Evolutionary conservation across 495 filamentous ascomycete genomes (phyloP).

Genomic region (Hypoxylon perforatum): DNA sequence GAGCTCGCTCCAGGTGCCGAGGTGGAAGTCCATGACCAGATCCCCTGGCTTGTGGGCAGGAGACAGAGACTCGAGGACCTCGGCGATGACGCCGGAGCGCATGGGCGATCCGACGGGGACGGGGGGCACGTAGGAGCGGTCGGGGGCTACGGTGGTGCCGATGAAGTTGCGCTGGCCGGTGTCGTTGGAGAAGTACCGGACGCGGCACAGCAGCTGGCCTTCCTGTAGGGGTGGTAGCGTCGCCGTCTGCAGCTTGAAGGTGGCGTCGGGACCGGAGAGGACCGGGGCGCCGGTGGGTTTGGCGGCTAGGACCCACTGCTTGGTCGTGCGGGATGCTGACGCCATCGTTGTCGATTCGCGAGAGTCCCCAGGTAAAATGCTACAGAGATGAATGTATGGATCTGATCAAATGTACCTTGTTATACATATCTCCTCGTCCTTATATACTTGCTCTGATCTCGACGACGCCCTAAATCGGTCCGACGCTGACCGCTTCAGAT

Average conservation of each 20-base stretch:
- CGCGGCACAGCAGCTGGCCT: constrained; percentile 50
- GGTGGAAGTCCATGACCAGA: constrained; percentile 51
- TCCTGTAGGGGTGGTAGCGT: constrained; percentile 53
- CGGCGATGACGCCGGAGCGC: constrained; percentile 65
- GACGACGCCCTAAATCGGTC: too few relatives aligned
- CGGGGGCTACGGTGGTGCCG: constrained; percentile 52
- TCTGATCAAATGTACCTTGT: too few relatives aligned
- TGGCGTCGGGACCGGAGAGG: constrained; percentile 46
- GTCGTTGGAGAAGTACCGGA: constrained; percentile 71
- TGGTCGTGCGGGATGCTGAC: constrained; percentile 27
- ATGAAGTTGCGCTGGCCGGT: constrained; percentile 75
- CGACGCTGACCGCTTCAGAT: too few relatives aligned
- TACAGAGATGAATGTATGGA: too few relatives aligned
- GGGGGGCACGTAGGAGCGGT: constrained; percentile 66
- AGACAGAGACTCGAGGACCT: constrained; percentile 54
- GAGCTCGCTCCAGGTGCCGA: constrained; percentile 63
- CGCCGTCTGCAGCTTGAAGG: constrained; percentile 58
- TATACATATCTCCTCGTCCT: too few relatives aligned
- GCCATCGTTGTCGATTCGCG: constrained; percentile 27
- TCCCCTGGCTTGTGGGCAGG: constrained; percentile 48
- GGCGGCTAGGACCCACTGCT: constrained; percentile 53
- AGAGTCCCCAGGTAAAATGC: too few relatives aligned
- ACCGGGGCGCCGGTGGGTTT: constrained; percentile 47
- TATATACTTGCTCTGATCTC: too few relatives aligned
- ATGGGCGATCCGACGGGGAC: constrained; percentile 65